Evolutionary conservation across 2,329 filamentous ascomycete species (phyloP), one percentile per base, ranked within the genome.

Genomic region (Claviceps capensis): DNA sequence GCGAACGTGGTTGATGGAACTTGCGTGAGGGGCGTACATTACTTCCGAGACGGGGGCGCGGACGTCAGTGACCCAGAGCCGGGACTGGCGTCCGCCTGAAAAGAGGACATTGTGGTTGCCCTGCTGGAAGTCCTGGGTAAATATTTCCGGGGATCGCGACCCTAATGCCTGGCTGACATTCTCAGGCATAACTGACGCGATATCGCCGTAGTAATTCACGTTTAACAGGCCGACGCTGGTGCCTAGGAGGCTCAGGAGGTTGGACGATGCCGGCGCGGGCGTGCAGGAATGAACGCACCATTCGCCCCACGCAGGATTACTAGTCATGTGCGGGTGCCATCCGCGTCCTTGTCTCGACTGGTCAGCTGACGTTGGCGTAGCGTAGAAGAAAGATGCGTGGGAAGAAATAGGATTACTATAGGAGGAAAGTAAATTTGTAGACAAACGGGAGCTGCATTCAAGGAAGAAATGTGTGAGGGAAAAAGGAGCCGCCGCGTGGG

Each of bases 31-130:
- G 1, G 64, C 53, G 42, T 64, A 65, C 1, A 62, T 59, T 69
- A 59, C 67, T 52, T 63, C 56, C 19, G 59, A 53, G 38, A 62
- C 56, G 1, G 67, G 61, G 1, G 63, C 55, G 38, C 77, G 72
- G 44, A 71, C 53, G 57, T 80, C 77, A 5, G 69, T 65, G 1
- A 70, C 57, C 64, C 69, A 70, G 5, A 82, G 63, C 1, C 62
- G 59, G 1, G 73, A 67, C n/a, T 69, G 67, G 3, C 78, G 72
- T 2, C 73, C 73, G 38, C 78, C 79, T 0, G 75, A 73, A 36
- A 77, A 63, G 14, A 81, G 55, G 2, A 80, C 57, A 13, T 72
- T 63, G 13, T 69, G 69, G 47, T 73, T 69, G 16, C 60, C 62
- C 4, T 59, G 55, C 22, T 73, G 66, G 56, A 76, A 80, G 51